phyloP scores from a whole-genome alignment of 371 early-diverging fungal genomes.

The Lichtheimia corymbifera region DNA sequence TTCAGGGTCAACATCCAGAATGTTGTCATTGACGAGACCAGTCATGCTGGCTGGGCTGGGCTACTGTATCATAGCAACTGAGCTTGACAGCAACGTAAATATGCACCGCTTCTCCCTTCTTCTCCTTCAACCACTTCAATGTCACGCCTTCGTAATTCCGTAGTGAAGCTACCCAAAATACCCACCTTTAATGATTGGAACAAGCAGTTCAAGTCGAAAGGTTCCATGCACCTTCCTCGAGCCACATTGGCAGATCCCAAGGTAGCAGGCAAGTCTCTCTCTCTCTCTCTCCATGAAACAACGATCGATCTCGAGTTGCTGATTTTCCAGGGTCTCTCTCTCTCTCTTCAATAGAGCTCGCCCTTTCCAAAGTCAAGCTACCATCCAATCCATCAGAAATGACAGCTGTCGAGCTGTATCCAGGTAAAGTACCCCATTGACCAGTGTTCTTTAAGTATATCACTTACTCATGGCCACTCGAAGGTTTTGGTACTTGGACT shows the following conservation, averaged over 20 bases:
- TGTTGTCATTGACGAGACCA: no score
- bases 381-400: conserved; percentile 14
- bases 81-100: no score
- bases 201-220: conserved; percentile 12
- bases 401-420: conserved; percentile 46
- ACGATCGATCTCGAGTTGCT: not conserved
- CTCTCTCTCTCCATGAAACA: no score
- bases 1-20: no score
- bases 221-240: conserved; percentile 7
- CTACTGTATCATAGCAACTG: no score
- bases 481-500: conserved; percentile 51
- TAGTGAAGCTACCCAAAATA: conserved; percentile 3
- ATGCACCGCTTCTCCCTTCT: not conserved
- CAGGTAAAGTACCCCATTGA: conserved; percentile 26
- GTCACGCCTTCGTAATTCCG: not conserved
- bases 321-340: not conserved
- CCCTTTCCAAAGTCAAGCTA: conserved; percentile 25
- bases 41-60: no score
- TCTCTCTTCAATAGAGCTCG: conserved; percentile 6
- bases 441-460: no score
- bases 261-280: conserved; percentile 9
- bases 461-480: not conserved
- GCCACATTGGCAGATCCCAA: conserved; percentile 7
- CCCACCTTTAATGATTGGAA: conserved; percentile 10
- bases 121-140: not conserved